Evolutionary conservation across 2,329 filamentous ascomycete species (phyloP).

Genomic region (Ceratocystis papillata): DNA sequence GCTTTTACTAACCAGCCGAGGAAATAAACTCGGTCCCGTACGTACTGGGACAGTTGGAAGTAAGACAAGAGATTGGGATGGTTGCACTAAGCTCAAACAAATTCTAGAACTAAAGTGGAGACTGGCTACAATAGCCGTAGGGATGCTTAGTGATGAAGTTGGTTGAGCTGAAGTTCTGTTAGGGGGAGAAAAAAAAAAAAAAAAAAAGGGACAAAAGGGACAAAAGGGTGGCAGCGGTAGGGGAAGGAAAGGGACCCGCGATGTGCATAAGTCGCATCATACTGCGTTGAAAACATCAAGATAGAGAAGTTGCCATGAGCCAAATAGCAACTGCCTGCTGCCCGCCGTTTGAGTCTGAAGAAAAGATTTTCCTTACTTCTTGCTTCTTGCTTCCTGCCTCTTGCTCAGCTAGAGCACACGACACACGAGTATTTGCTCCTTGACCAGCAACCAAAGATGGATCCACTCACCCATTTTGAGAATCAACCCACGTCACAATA

Average conservation of each 20-base stretch:
- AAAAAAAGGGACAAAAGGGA: background rate
- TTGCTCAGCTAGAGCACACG: background rate
- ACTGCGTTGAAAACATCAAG: background rate
- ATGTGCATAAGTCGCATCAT: too few species aligned
- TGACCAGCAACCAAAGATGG: background rate
- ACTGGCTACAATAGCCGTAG: background rate
- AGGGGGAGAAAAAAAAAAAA: background rate
- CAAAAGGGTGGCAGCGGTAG: background rate
- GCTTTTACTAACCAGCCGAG: background rate
- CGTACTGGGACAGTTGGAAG: background rate
- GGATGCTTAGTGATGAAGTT: background rate
- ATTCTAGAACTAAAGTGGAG: slow-evolving; percentile 5
- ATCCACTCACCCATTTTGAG: background rate
- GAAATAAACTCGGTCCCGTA: background rate
- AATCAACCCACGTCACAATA: background rate
- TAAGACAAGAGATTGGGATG: slow-evolving; percentile 1
- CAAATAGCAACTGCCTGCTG: background rate
- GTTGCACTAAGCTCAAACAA: slow-evolving; percentile 5
- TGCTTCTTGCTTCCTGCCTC: background rate
- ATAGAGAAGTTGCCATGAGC: too few species aligned
- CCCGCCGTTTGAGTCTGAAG: too few species aligned
- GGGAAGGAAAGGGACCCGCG: background rate
- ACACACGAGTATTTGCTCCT: too few species aligned
- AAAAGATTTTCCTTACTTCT: too few species aligned
- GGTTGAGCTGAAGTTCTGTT: background rate